These are phyloP conservation scores for Huntiella moniliformis DNA, from an alignment of 2,329 filamentous ascomycete species.

Conservation along the genomic window DNA sequence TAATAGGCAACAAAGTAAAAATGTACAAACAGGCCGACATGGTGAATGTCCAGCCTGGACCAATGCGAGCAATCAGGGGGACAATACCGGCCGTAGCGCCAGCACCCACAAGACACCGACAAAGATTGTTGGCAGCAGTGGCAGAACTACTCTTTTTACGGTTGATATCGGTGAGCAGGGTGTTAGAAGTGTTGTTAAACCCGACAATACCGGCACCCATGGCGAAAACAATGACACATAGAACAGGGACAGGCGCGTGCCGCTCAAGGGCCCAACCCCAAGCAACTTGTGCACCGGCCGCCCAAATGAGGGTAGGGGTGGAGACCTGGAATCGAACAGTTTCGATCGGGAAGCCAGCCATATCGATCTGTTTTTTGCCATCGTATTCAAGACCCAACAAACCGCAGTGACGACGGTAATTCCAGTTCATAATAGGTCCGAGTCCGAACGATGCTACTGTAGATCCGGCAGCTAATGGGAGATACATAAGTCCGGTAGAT, in stretches of 20 bases:
- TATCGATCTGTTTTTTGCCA: conserved; percentile 31
- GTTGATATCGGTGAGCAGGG: conserved; percentile 37
- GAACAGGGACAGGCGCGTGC: conserved; percentile 25
- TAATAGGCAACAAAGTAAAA: conserved; percentile 21
- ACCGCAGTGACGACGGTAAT: conserved; percentile 43
- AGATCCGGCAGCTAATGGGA: conserved; percentile 32
- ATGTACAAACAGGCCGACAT: conserved; percentile 25
- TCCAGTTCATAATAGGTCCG: conserved; percentile 44
- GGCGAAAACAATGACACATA: conserved; percentile 27
- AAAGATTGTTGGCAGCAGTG: conserved; percentile 37
- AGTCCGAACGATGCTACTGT: conserved; percentile 25
- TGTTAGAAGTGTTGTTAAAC: conserved; percentile 32
- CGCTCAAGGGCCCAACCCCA: conserved; percentile 35
- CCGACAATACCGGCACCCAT: conserved; percentile 32
- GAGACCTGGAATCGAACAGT: conserved; percentile 29
- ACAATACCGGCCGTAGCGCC: conserved; percentile 31
- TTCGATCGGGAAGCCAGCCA: conserved; percentile 32
- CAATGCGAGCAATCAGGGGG: conserved; percentile 31
- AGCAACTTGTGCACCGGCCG: conserved; percentile 25
- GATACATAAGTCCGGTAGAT: conserved; percentile 33
- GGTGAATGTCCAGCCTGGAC: conserved; percentile 32
- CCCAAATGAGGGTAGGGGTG: conserved; percentile 31
- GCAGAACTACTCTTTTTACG: conserved; percentile 32
- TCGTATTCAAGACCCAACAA: conserved; percentile 33
- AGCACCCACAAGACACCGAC: conserved; percentile 35